Percentiles rank a stretch among this genome's conserved stretches.
Evolutionary conservation across 805 yeast genomes (phyloP).

Genomic region (Candida sakaeoensis): DNA sequence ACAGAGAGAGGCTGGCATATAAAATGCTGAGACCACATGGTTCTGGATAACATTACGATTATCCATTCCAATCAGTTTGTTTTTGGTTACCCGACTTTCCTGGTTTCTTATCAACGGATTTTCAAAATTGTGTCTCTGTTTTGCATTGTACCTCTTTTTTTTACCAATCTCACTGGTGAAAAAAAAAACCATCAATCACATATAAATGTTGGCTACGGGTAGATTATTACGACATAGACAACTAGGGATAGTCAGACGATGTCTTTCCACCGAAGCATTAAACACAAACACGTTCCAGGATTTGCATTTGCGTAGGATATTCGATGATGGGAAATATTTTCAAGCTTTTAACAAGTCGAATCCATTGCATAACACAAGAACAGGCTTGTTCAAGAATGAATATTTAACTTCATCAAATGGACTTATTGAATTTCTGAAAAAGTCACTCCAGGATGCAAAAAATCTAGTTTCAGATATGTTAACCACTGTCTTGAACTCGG

Average conservation of each 20-base stretch:
- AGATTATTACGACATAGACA: conserved; percentile 4
- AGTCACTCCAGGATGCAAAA: conserved; percentile 65
- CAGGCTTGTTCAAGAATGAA: conserved; percentile 76
- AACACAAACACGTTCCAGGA: conserved; percentile 13
- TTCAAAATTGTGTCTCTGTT: neutral
- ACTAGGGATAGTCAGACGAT: neutral
- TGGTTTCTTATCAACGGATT: too few relatives aligned
- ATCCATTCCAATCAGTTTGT: too few relatives aligned
- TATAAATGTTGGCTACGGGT: neutral
- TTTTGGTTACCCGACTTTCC: too few relatives aligned
- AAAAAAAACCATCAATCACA: neutral
- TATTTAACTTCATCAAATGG: conserved; percentile 69
- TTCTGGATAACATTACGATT: too few relatives aligned
- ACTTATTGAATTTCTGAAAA: conserved; percentile 58
- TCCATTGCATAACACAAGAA: conserved; percentile 6
- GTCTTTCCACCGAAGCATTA: neutral
- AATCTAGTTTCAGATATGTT: conserved; percentile 55
- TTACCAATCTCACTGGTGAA: neutral
- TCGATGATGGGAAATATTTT: conserved; percentile 63
- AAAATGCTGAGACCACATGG: too few relatives aligned
- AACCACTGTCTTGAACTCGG: conserved; percentile 30
- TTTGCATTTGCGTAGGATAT: conserved; percentile 40
- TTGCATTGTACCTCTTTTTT: neutral
- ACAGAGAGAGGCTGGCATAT: too few relatives aligned
- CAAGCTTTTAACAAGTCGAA: conserved; percentile 40